Conservation (phyloP, 1,284 basidiomycete genomes). For the Fomitopsis pinicola region DNA sequence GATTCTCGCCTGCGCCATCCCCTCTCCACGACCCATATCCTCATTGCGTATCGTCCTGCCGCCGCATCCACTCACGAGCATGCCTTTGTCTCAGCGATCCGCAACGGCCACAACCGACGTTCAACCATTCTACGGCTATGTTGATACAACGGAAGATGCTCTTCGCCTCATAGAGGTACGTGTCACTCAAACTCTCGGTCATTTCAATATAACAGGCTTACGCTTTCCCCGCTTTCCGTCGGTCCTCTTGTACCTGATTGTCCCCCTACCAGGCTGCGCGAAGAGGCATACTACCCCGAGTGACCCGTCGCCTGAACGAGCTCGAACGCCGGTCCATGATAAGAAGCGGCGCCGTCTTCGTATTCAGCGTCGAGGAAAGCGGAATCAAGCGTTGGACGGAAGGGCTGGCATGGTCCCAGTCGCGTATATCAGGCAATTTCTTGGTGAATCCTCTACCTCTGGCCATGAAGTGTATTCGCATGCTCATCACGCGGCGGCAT, state of each 20-base stretch:
- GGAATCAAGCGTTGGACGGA: conserved; percentile 87
- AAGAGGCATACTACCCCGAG: conserved; percentile 68
- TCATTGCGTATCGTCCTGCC: neutral
- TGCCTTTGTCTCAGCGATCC: neutral
- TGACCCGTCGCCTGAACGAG: conserved; percentile 75
- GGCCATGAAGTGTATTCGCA: neutral
- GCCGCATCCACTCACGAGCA: neutral
- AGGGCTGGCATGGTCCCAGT: conserved; percentile 77
- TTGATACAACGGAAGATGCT: conserved; percentile 75
- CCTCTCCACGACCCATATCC: conserved; percentile 1
- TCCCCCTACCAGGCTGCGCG: conserved; percentile 50
- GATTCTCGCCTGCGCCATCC: conserved; percentile 3
- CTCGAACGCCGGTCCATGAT: conserved; percentile 71
- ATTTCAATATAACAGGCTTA: neutral
- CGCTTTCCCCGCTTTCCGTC: neutral
- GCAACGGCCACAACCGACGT: conserved; percentile 7
- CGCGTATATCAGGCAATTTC: conserved; percentile 79
- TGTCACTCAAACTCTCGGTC: neutral
- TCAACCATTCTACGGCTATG: conserved; percentile 63
- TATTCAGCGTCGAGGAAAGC: conserved; percentile 79
- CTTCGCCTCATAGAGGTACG: conserved; percentile 57
- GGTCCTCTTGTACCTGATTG: neutral
- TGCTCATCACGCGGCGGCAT: neutral
- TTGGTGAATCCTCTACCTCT: conserved; percentile 44
- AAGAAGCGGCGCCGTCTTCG: conserved; percentile 75